These are phyloP conservation scores for Aegilops tauschii DNA, from an alignment of 176 grass and related monocot species.

Conservation along the genomic window DNA sequence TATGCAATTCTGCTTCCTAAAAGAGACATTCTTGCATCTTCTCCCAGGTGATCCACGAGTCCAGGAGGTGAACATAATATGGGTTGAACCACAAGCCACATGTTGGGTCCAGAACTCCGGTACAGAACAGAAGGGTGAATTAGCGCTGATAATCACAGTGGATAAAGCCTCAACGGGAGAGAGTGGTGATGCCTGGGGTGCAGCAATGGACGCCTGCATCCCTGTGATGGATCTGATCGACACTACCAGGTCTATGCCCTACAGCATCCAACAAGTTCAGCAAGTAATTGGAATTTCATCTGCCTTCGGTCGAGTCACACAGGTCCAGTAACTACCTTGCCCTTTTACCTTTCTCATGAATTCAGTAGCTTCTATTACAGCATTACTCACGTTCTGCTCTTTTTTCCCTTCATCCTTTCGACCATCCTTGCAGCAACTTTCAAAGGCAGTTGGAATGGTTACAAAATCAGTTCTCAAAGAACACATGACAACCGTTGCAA, in stretches of 20 bases:
- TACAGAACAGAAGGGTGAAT: slow-evolving; percentile 39
- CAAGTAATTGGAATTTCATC: slow-evolving; percentile 55
- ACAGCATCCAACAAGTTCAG: slow-evolving; percentile 45
- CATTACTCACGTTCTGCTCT: slow-evolving; percentile 9
- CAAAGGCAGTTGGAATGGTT: slow-evolving; percentile 45
- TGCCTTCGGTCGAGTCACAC: slow-evolving; percentile 32
- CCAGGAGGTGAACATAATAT: slow-evolving; percentile 46
- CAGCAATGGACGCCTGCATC: slow-evolving; percentile 57
- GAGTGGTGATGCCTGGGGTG: slow-evolving; percentile 40
- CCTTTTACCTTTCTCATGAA: slow-evolving; percentile 19
- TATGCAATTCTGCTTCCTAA: slow-evolving; percentile 4
- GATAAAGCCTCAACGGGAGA: slow-evolving; percentile 22
- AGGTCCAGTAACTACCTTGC: slow-evolving; percentile 30
- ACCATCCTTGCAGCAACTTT: slow-evolving; percentile 46
- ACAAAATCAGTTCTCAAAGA: slow-evolving; percentile 54
- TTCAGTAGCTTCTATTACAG: slow-evolving; percentile 3
- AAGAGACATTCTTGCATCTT: slow-evolving; percentile 23
- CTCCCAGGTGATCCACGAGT: slow-evolving; percentile 54
- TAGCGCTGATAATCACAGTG: slow-evolving; percentile 49
- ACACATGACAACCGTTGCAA: slow-evolving; percentile 53
- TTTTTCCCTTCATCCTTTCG: neutral
- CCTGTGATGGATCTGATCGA: slow-evolving; percentile 67
- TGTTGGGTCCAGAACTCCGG: slow-evolving; percentile 39
- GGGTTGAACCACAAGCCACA: slow-evolving; percentile 42
- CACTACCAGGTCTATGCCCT: slow-evolving; percentile 51